Percentiles rank a stretch among this genome's conserved stretches.
phyloP scores from a whole-genome alignment of 2,329 filamentous ascomycete genomes.

The Cladosporium sp. region DNA sequence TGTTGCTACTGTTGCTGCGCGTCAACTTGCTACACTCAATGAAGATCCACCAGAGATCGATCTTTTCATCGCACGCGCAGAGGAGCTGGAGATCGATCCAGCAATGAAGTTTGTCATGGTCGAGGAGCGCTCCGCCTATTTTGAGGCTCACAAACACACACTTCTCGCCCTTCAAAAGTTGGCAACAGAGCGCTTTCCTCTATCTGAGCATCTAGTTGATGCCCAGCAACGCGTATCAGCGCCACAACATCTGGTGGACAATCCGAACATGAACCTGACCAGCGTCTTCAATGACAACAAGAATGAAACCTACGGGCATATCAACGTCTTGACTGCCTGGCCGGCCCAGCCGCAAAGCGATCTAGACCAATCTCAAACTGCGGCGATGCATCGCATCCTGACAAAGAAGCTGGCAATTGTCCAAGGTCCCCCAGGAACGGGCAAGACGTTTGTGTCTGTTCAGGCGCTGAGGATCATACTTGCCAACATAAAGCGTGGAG shows the following conservation, averaged over 20 bases:
- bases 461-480: constrained; percentile 64
- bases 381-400: constrained; percentile 65
- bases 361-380: constrained; percentile 68
- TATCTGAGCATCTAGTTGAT: constrained; percentile 59
- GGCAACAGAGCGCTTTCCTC: constrained; percentile 50
- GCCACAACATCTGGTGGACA: constrained; percentile 50
- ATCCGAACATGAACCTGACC: constrained; percentile 49
- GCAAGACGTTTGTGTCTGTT: constrained; percentile 80
- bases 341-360: constrained; percentile 42
- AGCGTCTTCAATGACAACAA: constrained; percentile 24
- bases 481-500: constrained; percentile 50
- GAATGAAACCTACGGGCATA: constrained; percentile 39
- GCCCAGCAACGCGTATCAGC: constrained; percentile 43
- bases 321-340: constrained; percentile 55
- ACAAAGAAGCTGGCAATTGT: constrained; percentile 69
- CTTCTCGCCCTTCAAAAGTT: constrained; percentile 68
- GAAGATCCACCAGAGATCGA: constrained; percentile 69
- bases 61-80: constrained; percentile 61
- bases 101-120: constrained; percentile 71
- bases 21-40: constrained; percentile 60
- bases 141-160: constrained; percentile 69
- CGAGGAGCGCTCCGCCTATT: constrained; percentile 70
- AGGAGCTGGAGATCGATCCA: constrained; percentile 66
- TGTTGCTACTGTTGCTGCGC: constrained; percentile 68
- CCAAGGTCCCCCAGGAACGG: constrained; percentile 76